Conservation (phyloP, 768 basidiomycete genomes). For the Hydnum rufescens region DNA sequence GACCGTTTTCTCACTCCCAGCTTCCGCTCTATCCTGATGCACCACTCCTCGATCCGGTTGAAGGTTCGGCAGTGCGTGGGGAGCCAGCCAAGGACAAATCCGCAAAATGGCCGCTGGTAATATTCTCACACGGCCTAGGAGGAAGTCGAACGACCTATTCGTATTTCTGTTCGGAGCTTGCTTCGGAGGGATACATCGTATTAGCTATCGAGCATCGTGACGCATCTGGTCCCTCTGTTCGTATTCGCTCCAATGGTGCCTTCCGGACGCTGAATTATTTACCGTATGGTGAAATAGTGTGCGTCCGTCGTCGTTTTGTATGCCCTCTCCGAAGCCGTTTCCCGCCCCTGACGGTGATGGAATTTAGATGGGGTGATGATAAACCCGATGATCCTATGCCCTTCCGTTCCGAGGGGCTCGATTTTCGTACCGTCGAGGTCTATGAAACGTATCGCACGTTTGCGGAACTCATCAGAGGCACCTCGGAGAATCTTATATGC, state of each 20-base stretch:
- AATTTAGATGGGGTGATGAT: too few species aligned
- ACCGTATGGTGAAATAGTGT: background rate
- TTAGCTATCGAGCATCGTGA: constrained; percentile 29
- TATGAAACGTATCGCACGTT: constrained; percentile 44
- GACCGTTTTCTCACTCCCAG: constrained; percentile 18
- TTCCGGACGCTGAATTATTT: background rate
- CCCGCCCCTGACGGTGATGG: too few species aligned
- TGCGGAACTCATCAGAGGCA: constrained; percentile 24
- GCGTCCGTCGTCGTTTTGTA: background rate
- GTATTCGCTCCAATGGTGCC: too few species aligned
- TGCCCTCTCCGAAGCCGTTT: too few species aligned
- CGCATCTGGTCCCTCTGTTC: constrained; percentile 28
- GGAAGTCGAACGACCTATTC: constrained; percentile 25
- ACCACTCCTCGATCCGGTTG: constrained; percentile 29
- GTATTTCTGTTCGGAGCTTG: constrained; percentile 26
- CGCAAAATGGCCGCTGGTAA: constrained; percentile 21
- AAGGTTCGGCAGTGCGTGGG: too few species aligned
- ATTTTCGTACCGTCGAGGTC: constrained; percentile 48
- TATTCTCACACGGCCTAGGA: constrained; percentile 29
- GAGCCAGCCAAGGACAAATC: background rate
- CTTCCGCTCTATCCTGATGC: constrained; percentile 39
- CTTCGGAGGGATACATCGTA: constrained; percentile 27
- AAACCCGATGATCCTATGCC: constrained; percentile 22
- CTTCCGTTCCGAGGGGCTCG: constrained; percentile 49
- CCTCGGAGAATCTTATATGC: background rate